Conservation (phyloP, 192 early-diverging fungal genomes). For the Backusella parvicylindrica region DNA sequence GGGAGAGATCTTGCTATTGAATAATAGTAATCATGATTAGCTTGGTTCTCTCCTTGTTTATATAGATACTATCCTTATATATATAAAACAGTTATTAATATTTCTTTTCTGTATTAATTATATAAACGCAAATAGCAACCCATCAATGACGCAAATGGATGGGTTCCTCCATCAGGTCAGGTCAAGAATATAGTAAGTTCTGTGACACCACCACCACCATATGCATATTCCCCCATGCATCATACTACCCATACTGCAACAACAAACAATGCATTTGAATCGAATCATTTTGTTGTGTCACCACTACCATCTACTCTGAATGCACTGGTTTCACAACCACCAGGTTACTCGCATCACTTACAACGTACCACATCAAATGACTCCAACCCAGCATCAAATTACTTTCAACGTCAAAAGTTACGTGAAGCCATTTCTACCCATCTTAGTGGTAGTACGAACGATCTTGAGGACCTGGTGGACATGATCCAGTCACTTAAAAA, state of each 20-base stretch:
- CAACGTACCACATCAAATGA: slow-evolving; percentile 8
- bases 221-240: neutral
- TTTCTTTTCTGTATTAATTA: neutral
- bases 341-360: neutral
- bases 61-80: neutral
- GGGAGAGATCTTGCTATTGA: neutral
- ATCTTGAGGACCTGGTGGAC: slow-evolving; percentile 30
- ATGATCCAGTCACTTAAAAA: slow-evolving; percentile 26
- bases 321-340: neutral
- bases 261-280: neutral
- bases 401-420: slow-evolving; percentile 16
- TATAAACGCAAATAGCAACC: neutral
- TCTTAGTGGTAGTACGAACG: neutral
- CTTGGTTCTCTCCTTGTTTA: neutral
- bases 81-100: neutral
- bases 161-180: neutral
- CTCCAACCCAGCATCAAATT: neutral
- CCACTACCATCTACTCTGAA: neutral
- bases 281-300: slow-evolving; percentile 7
- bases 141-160: neutral
- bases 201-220: neutral
- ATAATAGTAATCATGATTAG: neutral
- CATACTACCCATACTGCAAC: neutral
- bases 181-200: neutral
- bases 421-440: slow-evolving; percentile 12